Evolutionary conservation across 352 stramenopile species (phyloP), one percentile per base, ranked within the genome.

Genomic region (Globisporangium takayamanum): DNA sequence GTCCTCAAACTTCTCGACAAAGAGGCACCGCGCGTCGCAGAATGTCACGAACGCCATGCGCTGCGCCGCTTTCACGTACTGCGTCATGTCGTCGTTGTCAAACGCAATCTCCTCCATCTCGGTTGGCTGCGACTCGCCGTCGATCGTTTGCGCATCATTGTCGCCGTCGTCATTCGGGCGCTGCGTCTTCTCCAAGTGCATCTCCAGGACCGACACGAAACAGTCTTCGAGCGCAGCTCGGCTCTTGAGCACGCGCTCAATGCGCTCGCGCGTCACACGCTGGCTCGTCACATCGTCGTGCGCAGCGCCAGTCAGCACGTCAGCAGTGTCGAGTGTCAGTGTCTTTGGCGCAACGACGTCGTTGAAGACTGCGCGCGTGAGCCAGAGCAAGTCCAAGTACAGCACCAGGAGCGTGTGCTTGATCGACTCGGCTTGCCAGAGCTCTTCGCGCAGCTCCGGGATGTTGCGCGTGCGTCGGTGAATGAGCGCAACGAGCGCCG

Each of bases 1-100:
- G 26, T 87, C 73, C 39, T 80, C 75, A 50, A 95, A 91, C 56
- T 89, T 89, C 58, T 95, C 84, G 22, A 92, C 77, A 53, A 92
- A 93, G 22, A 95, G 68, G 59, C 86, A 94, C 0, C 80, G 70
- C 11, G 74, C 65, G 62, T 95, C 86, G 51, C 86, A 93, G 57
- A 92, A 90, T 0, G 73, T 78, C 42, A 93, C 55, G 57, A 93
- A 95, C 6, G 84, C 84, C 30, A 73, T 68, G 1, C 72, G 65
- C 58, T 95, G 86, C 4, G 70, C 73, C 5, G 81, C 71, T 57
- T 70, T 81, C 39, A 95, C 80, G 42, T 80, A 92, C 25, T 67
- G 22, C 48, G 64, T 57, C 15, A 83, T 46, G 26, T 73, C 62
- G 5, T 79, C 73, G 52, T 86, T 68, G 56, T 89, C 72, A 37